Base-by-base conservation (phyloP, 2,329 filamentous ascomycete genomes). In the Curvularia hawaiiensis region DNA sequence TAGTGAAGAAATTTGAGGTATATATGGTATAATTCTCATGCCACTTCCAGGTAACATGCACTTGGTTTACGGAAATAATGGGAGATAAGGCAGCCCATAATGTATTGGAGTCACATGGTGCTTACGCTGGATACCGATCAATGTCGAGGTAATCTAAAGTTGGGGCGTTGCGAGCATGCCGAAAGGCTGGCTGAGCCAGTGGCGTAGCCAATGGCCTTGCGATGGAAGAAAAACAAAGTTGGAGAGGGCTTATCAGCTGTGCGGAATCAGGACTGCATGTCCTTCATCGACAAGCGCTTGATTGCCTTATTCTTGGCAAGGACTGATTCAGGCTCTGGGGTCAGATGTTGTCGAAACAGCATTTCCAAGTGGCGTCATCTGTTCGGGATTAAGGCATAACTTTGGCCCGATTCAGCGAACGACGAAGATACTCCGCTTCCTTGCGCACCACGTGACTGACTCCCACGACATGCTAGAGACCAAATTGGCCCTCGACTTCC, bases 401-500 rank as follows among this genome's bases (percentile, higher is more conserved):
- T n/a, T 22, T 20, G 11, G 30, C 9, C n/a, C 3, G 33, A 18
- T 38, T 12, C 16, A 38, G 8, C 5, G 16, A 38, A 38, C 2
- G 7, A 38, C 18, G 33, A 16, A n/a, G 12, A 35, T 16, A 35
- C 6, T 38, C 35, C 35, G n/a, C 35, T 9, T 38, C 12, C 3
- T 22, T 24, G 10, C 22, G n/a, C 22, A 26, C 12, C 40, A 16
- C 40, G 22, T 9, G 14, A 43, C 11, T 14, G 3, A 22, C 40
- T 7, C 26, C 41, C 24, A 39, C 16, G 20, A 31, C 11, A 20
- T 35, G 38, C 28, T 56, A 65, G 3, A 65, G 20, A 3, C 75
- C 75, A 72, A 76, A 79, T 60, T 75, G 75, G 6, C 76, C 60
- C 67, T 79, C 77, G 14, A 79, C 71, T 65, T 78, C 77, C 33